Percentiles rank a stretch among this genome's conserved stretches.
phyloP scores from a whole-genome alignment of 2,329 filamentous ascomycete species.

The Pestalotiopsis sp. region DNA sequence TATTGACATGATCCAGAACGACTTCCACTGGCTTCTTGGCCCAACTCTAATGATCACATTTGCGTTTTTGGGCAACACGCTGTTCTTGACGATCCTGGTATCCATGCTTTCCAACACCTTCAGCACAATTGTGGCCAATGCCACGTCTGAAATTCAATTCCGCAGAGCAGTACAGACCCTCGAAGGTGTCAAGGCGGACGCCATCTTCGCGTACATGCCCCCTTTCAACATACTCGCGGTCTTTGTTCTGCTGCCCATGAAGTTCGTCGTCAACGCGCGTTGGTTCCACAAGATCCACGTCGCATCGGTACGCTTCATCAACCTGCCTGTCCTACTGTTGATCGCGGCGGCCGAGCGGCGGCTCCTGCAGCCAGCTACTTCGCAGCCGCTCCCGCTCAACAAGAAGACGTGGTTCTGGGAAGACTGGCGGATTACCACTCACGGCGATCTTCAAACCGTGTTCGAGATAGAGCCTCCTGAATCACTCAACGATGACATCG shows the following conservation, averaged over 20 bases:
- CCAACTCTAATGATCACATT: conserved; percentile 82
- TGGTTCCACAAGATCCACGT: conserved; percentile 95
- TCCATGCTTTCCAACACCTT: conserved; percentile 88
- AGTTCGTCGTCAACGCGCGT: conserved; percentile 75
- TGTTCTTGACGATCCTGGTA: conserved; percentile 87
- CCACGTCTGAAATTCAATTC: conserved; percentile 83
- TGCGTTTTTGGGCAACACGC: conserved; percentile 82
- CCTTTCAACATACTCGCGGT: conserved; percentile 84
- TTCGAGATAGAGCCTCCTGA: conserved; percentile 74
- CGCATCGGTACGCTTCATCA: conserved; percentile 71
- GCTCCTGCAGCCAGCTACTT: conserved; percentile 59
- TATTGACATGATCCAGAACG: conserved; percentile 38
- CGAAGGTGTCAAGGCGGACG: conserved; percentile 83
- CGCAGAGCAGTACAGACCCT: conserved; percentile 80
- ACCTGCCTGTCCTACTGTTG: conserved; percentile 72
- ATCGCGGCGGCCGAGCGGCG: conserved; percentile 74
- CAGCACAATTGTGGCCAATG: conserved; percentile 74
- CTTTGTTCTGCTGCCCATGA: conserved; percentile 73
- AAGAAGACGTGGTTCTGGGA: conserved; percentile 60
- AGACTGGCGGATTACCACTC: conserved; percentile 68
- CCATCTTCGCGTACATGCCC: conserved; percentile 80
- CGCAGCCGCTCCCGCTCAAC: conserved; percentile 17
- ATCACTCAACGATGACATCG: conserved; percentile 57
- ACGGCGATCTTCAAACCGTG: conserved; percentile 72
- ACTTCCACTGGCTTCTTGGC: conserved; percentile 80